Evolutionary conservation across 2,329 filamentous ascomycete genomes (phyloP).

Genomic region (Stylonectria norvegica): DNA sequence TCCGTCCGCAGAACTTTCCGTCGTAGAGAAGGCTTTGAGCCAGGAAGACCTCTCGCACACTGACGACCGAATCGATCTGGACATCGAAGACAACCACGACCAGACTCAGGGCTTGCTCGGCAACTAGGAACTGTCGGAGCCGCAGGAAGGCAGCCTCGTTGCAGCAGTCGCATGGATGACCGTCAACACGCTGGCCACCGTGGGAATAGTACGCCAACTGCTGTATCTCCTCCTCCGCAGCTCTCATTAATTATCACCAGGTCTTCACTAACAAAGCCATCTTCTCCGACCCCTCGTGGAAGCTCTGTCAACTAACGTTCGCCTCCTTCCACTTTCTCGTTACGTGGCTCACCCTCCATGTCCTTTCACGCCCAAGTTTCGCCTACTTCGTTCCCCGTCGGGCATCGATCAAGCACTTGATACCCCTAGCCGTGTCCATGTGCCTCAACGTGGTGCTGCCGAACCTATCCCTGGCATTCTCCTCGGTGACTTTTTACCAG

Average conservation of each 20-base stretch:
- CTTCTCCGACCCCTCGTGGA: slow-evolving; percentile 60
- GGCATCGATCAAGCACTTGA: slow-evolving; percentile 52
- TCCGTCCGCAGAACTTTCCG: too few relatives aligned
- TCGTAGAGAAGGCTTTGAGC: too few relatives aligned
- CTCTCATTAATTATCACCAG: slow-evolving; percentile 33
- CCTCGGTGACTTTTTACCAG: slow-evolving; percentile 67
- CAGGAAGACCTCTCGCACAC: too few relatives aligned
- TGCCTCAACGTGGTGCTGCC: slow-evolving; percentile 66
- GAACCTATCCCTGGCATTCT: slow-evolving; percentile 65
- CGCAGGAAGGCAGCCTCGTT: not conserved
- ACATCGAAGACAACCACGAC: not conserved
- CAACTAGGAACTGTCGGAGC: not conserved
- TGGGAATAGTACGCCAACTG: slow-evolving; percentile 52
- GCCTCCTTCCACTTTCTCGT: slow-evolving; percentile 66
- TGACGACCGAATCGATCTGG: too few relatives aligned
- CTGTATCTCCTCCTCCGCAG: not conserved
- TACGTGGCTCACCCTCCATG: slow-evolving; percentile 61
- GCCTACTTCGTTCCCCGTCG: slow-evolving; percentile 57
- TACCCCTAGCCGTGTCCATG: slow-evolving; percentile 66
- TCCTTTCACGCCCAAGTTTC: slow-evolving; percentile 56
- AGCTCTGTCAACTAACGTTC: slow-evolving; percentile 62
- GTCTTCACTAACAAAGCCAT: slow-evolving; percentile 70
- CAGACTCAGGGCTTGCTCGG: not conserved
- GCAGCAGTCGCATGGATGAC: slow-evolving; percentile 46
- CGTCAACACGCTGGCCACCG: slow-evolving; percentile 60